A percentile compares a stretch with the other conserved stretches of the same genome.
These are phyloP conservation scores for Cystobasidium sp. DNA, from an alignment of 1,284 basidiomycete species.

Conservation along the genomic window DNA sequence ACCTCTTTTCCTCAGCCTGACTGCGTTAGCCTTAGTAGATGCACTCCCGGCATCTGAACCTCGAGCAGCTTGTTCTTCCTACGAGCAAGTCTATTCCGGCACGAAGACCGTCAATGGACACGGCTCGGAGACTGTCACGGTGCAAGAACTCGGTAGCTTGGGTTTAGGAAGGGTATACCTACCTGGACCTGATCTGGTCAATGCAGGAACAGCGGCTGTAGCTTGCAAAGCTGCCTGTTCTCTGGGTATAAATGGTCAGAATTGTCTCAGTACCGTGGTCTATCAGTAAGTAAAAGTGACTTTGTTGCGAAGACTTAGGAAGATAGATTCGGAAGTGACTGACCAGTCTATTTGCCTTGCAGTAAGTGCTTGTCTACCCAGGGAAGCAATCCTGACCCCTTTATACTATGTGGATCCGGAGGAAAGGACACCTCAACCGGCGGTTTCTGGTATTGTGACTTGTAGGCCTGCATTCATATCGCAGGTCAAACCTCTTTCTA, in stretches of 20 bases:
- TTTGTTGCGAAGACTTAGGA: neutral
- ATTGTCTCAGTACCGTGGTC: neutral
- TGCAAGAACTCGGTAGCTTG: slow-evolving; percentile 4
- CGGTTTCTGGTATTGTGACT: slow-evolving; percentile 34
- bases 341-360: neutral
- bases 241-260: slow-evolving; percentile 4
- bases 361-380: slow-evolving; percentile 13
- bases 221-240: slow-evolving; percentile 24
- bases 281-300: slow-evolving; percentile 6
- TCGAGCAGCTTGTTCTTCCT: neutral
- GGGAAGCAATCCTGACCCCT: neutral
- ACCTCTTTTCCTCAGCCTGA: neutral
- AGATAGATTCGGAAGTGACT: neutral
- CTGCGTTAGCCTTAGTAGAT: neutral
- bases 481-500: neutral
- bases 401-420: slow-evolving; percentile 8
- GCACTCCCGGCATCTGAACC: neutral
- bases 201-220: neutral
- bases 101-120: slow-evolving; percentile 20
- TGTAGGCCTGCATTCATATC: neutral
- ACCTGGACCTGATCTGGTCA: slow-evolving; percentile 17
- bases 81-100: slow-evolving; percentile 21
- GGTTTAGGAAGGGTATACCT: slow-evolving; percentile 19
- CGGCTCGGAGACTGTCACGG: neutral
- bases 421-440: neutral